Conservation (phyloP, 495 filamentous ascomycete species). For the Talaromyces stipitatus region DNA sequence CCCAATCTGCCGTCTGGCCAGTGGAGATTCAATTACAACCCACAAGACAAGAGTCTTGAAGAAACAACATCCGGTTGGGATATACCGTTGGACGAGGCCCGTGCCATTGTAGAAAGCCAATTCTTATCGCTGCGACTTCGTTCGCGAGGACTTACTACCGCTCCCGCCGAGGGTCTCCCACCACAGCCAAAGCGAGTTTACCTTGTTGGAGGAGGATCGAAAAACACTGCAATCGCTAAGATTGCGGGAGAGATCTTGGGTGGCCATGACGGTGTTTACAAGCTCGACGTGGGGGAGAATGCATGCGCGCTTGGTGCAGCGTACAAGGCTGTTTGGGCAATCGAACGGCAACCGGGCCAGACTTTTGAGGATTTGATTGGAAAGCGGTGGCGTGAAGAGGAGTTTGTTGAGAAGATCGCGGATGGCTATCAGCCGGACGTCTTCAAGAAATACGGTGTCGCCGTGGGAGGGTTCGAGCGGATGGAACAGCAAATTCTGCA, state of each 20-base stretch:
- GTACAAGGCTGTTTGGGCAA: slow-evolving; percentile 94
- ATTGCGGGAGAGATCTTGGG: slow-evolving; percentile 82
- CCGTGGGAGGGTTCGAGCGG: slow-evolving; percentile 68
- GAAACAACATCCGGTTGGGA: slow-evolving; percentile 43
- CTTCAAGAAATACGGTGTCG: slow-evolving; percentile 68
- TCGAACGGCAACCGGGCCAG: slow-evolving; percentile 60
- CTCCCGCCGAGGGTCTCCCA: slow-evolving; percentile 48
- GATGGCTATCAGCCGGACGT: slow-evolving; percentile 69
- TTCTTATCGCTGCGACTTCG: slow-evolving; percentile 83
- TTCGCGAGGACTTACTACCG: slow-evolving; percentile 62
- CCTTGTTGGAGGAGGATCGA: slow-evolving; percentile 83
- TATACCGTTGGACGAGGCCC: slow-evolving; percentile 59
- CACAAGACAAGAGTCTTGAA: slow-evolving; percentile 29
- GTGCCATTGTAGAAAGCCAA: slow-evolving; percentile 89
- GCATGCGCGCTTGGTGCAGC: slow-evolving; percentile 91
- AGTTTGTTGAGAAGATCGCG: slow-evolving; percentile 71
- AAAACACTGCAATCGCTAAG: slow-evolving; percentile 78
- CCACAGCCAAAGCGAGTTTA: slow-evolving; percentile 85
- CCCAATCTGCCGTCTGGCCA: slow-evolving; percentile 77
- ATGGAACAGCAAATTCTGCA: slow-evolving; percentile 65
- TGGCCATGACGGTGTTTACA: slow-evolving; percentile 80
- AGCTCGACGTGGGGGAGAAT: slow-evolving; percentile 90
- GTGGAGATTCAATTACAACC: slow-evolving; percentile 69
- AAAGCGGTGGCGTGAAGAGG: slow-evolving; percentile 74
- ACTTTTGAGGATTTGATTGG: slow-evolving; percentile 84